Percentiles rank a stretch among this genome's conserved stretches.
These are phyloP conservation scores for Medakamo hakoo DNA, from an alignment of 139 green algal species.

Conservation along the genomic window DNA sequence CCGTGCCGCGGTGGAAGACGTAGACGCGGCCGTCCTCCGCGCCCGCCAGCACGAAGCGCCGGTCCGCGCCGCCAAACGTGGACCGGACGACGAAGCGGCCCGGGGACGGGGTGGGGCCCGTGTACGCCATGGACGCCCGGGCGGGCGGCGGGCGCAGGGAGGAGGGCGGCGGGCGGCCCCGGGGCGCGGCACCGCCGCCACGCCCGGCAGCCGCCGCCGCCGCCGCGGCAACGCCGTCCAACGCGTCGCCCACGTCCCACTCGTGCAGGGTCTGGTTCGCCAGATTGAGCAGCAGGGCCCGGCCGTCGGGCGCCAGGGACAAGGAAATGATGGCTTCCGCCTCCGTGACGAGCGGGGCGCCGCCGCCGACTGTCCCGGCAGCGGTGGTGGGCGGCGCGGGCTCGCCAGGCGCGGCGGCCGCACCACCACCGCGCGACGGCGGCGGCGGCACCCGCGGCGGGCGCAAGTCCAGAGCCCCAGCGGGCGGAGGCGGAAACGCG, in stretches of 20 bases:
- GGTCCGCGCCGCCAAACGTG: slow-evolving; percentile 56
- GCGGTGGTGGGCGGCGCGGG: too few species aligned
- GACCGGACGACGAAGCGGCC: slow-evolving; percentile 71
- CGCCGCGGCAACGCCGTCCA: background rate
- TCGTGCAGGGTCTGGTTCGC: slow-evolving; percentile 9
- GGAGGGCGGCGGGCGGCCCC: background rate
- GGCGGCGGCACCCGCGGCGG: too few species aligned
- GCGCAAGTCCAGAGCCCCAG: too few species aligned
- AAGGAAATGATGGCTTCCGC: slow-evolving; percentile 26
- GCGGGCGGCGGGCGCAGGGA: background rate
- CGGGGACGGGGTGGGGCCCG: background rate
- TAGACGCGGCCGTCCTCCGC: slow-evolving; percentile 68
- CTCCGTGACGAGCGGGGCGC: background rate
- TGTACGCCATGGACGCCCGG: slow-evolving; percentile 1
- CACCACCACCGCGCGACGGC: too few species aligned
- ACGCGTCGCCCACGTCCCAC: slow-evolving; percentile 15
- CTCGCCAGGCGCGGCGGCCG: too few species aligned
- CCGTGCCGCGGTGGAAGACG: slow-evolving; percentile 66
- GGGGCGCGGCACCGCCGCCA: background rate
- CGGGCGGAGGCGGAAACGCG: too few species aligned
- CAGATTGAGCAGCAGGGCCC: slow-evolving; percentile 39
- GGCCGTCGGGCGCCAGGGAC: slow-evolving; percentile 28
- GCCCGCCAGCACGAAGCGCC: slow-evolving; percentile 61
- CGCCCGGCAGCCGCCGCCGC: background rate
- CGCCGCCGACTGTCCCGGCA: background rate